These are phyloP conservation scores for Proliferodiscus dingleyae DNA, from an alignment of 2,329 filamentous ascomycete species.

Conservation along the genomic window DNA sequence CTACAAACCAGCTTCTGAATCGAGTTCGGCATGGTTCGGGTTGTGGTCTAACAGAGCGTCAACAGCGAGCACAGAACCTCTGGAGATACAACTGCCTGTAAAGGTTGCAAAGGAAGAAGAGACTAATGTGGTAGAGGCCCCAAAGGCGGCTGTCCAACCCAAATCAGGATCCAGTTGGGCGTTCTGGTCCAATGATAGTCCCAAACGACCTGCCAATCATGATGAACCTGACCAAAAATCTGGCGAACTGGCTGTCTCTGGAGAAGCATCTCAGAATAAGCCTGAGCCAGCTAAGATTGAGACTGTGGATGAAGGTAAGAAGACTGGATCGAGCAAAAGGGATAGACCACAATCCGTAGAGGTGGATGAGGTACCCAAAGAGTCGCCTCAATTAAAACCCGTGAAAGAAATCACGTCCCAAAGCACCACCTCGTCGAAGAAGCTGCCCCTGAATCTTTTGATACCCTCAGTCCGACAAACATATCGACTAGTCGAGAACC, in stretches of 20 bases:
- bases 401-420: constrained; percentile 16
- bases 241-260: constrained; percentile 51
- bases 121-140: constrained; percentile 21
- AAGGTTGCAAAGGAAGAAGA: constrained; percentile 15
- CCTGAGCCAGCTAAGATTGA: constrained; percentile 25
- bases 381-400: constrained; percentile 10
- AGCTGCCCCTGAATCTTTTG: constrained; percentile 53
- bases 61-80: constrained; percentile 18
- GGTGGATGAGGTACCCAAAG: constrained; percentile 17
- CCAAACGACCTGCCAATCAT: constrained; percentile 23
- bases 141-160: constrained; percentile 4
- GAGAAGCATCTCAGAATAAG: constrained; percentile 52
- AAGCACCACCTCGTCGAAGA: constrained; percentile 27
- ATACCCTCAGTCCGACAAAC: constrained; percentile 66
- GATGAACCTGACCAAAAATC: constrained; percentile 12
- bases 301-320: constrained; percentile 18
- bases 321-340: constrained; percentile 22
- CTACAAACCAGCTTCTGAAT: neutral
- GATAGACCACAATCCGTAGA: constrained; percentile 22
- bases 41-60: constrained; percentile 25
- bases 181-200: constrained; percentile 60
- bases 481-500: constrained; percentile 61
- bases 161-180: constrained; percentile 67
- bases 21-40: constrained; percentile 28
- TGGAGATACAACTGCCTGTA: constrained; percentile 23